Base-by-base conservation (phyloP, 2,329 filamentous ascomycete genomes). In the Salinomyces thailandicus region DNA sequence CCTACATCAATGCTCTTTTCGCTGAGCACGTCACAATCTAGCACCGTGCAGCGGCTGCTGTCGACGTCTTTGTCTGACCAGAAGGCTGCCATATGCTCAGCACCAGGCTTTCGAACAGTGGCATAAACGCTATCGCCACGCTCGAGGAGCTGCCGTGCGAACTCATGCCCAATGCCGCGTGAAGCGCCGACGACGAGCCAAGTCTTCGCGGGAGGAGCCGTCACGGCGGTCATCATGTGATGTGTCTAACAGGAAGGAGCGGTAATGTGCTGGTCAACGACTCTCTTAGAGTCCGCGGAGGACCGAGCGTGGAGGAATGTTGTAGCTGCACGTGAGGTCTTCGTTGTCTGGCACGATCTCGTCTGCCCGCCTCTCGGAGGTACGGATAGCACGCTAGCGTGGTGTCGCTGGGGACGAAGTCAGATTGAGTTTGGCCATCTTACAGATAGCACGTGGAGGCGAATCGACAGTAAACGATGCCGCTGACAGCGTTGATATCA, bases 101-200 rank as follows among this genome's bases (percentile, higher is more conserved):
- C 27, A 24, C 34, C n/a, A 8, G 22, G 33, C 42, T 66, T 62
- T 22, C 70, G 61, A 12, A 70, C 67, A 5, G 69, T 71, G 12
- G 68, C 70, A 38, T 71, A 64, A 47, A 73, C 68, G 33, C 62
- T 60, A 41, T 71, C 60, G 20, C 65, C 66, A 31, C 57, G 59
- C 7, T 51, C 51, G 11, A 73, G 51, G 18, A 71, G 53, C 47
- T 73, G 69, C 24, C 62, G 59, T 24, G 69, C 67, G 42, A 72
- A 72, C 46, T 73, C 70, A 26, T 69, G 59, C 13, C 70, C 70
- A 47, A 68, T 66, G 31, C 65, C 66, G 51, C 64, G 58, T 29
- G 62, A 66, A 24, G 65, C 63, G 35, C 66, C 66, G 12, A 68
- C 52, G 34, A 68, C 60, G 33, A 66, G 52, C 64, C 64, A 68